A percentile compares a stretch with the other conserved stretches of the same genome.
These are phyloP conservation scores for Cryptococcus hybrid DNA, from an alignment of 1,284 basidiomycete genomes.

Conservation along the genomic window DNA sequence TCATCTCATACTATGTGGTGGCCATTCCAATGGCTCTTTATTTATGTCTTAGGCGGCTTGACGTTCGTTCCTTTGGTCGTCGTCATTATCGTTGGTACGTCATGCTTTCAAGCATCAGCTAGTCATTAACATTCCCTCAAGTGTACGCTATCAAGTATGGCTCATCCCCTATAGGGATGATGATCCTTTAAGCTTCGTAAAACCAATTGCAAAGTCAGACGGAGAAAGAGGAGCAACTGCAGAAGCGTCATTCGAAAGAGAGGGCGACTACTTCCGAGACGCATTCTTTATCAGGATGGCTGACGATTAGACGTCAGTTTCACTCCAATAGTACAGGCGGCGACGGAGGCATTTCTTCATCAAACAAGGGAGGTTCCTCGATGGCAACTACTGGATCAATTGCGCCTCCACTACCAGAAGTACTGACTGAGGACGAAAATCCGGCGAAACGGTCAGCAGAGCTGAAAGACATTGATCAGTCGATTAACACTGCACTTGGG, in stretches of 20 bases:
- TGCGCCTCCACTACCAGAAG: slow-evolving; percentile 46
- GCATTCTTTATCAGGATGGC: slow-evolving; percentile 54
- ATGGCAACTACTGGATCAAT: slow-evolving; percentile 11
- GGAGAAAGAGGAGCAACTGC: slow-evolving; percentile 35
- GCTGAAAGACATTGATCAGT: neutral
- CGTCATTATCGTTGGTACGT: slow-evolving; percentile 54
- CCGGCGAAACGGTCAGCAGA: neutral
- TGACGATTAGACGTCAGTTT: slow-evolving; percentile 78
- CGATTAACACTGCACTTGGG: neutral
- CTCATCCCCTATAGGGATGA: slow-evolving; percentile 68
- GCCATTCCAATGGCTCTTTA: slow-evolving; percentile 33
- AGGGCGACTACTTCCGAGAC: neutral
- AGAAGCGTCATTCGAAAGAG: slow-evolving; percentile 9
- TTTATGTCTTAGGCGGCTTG: slow-evolving; percentile 81
- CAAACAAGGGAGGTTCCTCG: no score
- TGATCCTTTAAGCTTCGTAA: slow-evolving; percentile 54
- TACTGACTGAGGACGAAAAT: neutral
- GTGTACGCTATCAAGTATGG: slow-evolving; percentile 59
- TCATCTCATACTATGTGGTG: slow-evolving; percentile 23
- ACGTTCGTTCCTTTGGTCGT: slow-evolving; percentile 77
- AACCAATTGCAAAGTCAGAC: slow-evolving; percentile 23
- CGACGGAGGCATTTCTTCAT: neutral
- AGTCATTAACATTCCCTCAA: neutral
- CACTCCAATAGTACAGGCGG: slow-evolving; percentile 39
- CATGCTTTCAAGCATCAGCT: neutral